These are phyloP conservation scores for Coelastrella sp. DNA, from an alignment of 139 green algal genomes.

Conservation along the genomic window DNA sequence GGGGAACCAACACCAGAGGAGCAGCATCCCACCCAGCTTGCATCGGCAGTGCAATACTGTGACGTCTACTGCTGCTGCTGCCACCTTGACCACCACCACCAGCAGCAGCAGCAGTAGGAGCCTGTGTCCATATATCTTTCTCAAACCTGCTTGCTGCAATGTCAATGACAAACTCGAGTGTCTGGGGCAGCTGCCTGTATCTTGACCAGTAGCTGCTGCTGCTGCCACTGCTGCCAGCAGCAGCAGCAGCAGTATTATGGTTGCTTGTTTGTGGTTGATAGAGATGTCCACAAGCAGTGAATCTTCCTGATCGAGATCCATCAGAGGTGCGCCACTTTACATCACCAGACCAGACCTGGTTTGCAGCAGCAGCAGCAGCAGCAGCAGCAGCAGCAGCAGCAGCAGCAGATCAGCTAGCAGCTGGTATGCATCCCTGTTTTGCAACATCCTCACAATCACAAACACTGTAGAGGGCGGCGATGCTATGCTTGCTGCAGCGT, in stretches of 20 bases:
- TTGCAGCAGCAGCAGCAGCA: neutral
- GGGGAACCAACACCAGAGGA: neutral
- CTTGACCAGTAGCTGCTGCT: neutral
- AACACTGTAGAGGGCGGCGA: too few species aligned
- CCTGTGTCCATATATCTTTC: neutral
- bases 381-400: neutral
- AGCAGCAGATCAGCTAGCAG: neutral
- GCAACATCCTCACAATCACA: too few species aligned
- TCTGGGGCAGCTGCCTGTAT: neutral
- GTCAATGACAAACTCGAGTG: neutral
- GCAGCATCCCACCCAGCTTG: neutral
- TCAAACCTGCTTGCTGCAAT: neutral
- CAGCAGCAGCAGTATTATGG: neutral
- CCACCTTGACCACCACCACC: neutral
- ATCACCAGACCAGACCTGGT: conserved; percentile 5
- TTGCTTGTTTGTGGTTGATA: neutral
- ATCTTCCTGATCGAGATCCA: neutral
- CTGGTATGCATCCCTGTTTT: neutral
- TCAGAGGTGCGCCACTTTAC: neutral
- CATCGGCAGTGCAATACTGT: too few species aligned
- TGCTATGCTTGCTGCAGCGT: too few species aligned
- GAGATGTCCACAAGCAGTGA: conserved; percentile 14
- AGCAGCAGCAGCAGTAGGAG: neutral
- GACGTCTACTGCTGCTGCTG: too few species aligned
- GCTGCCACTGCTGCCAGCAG: neutral